Evolutionary conservation across 208 protist genomes (phyloP).

Genomic region (Borovskyia barvae): DNA sequence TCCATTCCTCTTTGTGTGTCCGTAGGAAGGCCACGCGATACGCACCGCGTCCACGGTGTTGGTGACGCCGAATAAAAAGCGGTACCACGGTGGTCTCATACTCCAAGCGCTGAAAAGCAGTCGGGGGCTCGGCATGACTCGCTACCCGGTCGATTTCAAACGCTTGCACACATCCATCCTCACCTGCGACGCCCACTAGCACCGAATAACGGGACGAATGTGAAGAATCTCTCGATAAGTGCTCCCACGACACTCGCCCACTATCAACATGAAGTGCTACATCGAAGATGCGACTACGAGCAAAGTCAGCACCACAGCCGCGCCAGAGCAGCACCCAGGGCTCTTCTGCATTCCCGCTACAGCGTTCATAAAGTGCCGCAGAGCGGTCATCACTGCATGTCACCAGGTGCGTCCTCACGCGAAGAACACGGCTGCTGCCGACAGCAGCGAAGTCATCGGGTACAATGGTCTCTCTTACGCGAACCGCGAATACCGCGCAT

Average conservation of each 20-base stretch:
- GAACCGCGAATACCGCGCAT: conserved; percentile 73
- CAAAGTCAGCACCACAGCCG: conserved; percentile 30
- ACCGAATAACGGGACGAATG: conserved; percentile 2
- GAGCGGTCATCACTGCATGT: conserved; percentile 82
- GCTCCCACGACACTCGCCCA: too few species aligned
- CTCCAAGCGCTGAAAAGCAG: neutral
- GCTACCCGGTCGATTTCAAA: conserved; percentile 8
- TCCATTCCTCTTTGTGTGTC: neutral
- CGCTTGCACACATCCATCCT: conserved; percentile 60
- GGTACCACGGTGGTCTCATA: neutral
- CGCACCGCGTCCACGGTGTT: conserved; percentile 66
- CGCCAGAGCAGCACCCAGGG: conserved; percentile 44
- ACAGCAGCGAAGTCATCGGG: neutral
- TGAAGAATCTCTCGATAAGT: too few species aligned
- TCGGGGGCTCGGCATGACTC: neutral
- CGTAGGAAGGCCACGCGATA: conserved; percentile 43
- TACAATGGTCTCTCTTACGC: conserved; percentile 2
- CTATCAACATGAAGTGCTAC: conserved; percentile 25
- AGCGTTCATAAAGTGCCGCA: conserved; percentile 39
- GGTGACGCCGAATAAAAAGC: conserved; percentile 13
- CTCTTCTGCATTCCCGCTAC: neutral
- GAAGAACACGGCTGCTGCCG: neutral
- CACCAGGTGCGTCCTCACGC: conserved; percentile 27
- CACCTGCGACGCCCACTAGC: conserved; percentile 40
- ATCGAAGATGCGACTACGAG: conserved; percentile 69